Conservation (phyloP, 1,139 yeast genomes). For the Magnusiomyces tetraspermus region DNA sequence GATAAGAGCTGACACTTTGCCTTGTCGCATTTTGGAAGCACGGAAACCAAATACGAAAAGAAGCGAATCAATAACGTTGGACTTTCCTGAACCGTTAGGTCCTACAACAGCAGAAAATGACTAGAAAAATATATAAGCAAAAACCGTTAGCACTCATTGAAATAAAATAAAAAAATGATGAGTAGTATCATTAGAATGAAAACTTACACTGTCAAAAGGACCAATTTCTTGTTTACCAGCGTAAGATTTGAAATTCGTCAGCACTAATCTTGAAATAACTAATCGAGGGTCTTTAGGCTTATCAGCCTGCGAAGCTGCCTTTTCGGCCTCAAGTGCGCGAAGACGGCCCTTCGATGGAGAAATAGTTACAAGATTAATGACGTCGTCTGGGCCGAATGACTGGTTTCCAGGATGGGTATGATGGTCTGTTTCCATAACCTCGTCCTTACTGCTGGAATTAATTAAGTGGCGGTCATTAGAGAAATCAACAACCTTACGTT, state of each 20-base stretch:
- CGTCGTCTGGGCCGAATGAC: not conserved
- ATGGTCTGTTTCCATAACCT: not conserved
- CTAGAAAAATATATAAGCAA: conserved; percentile 28
- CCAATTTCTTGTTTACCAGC: conserved; percentile 94
- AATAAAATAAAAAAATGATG: not conserved
- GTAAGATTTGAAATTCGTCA: conserved; percentile 87
- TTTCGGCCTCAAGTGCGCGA: conserved; percentile 13
- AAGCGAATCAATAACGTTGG: conserved; percentile 93
- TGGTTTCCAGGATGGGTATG: not conserved
- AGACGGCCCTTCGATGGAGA: conserved; percentile 14
- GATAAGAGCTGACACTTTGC: conserved; percentile 79
- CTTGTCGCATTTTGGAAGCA: conserved; percentile 94
- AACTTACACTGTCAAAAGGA: conserved; percentile 57
- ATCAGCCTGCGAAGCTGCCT: conserved; percentile 8
- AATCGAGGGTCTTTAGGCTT: conserved; percentile 40
- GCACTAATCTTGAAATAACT: conserved; percentile 62
- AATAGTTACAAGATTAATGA: conserved; percentile 6
- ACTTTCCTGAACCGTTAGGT: conserved; percentile 96
- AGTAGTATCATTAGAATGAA: not conserved
- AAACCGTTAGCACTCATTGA: not conserved
- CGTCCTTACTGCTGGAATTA: not conserved
- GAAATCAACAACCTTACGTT: not conserved
- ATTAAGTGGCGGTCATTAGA: not conserved
- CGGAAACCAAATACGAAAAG: conserved; percentile 95
- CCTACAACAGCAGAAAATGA: conserved; percentile 98